Evolutionary conservation across 2,329 filamentous ascomycete species (phyloP).

Genomic region (Colletotrichum orchidophilum): DNA sequence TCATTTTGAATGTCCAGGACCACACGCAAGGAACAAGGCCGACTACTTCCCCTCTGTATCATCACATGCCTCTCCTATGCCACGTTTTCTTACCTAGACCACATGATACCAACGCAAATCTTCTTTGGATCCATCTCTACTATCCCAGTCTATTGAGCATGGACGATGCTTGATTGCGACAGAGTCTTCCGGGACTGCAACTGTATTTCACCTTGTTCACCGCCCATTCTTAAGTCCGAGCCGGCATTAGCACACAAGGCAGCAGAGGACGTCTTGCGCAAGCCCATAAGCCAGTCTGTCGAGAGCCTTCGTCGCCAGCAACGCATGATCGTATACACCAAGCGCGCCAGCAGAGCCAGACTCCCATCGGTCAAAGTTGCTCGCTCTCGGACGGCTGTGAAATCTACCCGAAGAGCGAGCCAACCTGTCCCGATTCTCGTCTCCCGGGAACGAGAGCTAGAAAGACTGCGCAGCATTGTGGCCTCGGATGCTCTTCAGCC

Average conservation of each 20-base stretch:
- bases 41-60: constrained; percentile 2
- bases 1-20: not conserved
- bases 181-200: constrained; percentile 45
- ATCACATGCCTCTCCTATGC: constrained; percentile 26
- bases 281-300: constrained; percentile 42
- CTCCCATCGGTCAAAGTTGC: constrained; percentile 36
- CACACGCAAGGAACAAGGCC: not conserved
- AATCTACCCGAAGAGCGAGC: not conserved
- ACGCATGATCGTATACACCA: constrained; percentile 45
- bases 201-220: constrained; percentile 23
- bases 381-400: not conserved
- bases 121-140: constrained; percentile 42
- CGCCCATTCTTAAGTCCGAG: constrained; percentile 12
- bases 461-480: constrained; percentile 12
- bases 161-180: constrained; percentile 54
- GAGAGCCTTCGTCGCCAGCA: constrained; percentile 46
- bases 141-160: constrained; percentile 42
- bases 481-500: constrained; percentile 21
- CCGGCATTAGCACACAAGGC: constrained; percentile 40
- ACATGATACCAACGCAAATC: constrained; percentile 30
- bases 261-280: constrained; percentile 44
- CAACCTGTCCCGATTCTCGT: not conserved
- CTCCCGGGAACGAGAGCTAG: constrained; percentile 2
- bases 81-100: constrained; percentile 30
- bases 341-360: constrained; percentile 46